Conservation (phyloP, 1,284 basidiomycete species). For the Tremellales sp. region DNA sequence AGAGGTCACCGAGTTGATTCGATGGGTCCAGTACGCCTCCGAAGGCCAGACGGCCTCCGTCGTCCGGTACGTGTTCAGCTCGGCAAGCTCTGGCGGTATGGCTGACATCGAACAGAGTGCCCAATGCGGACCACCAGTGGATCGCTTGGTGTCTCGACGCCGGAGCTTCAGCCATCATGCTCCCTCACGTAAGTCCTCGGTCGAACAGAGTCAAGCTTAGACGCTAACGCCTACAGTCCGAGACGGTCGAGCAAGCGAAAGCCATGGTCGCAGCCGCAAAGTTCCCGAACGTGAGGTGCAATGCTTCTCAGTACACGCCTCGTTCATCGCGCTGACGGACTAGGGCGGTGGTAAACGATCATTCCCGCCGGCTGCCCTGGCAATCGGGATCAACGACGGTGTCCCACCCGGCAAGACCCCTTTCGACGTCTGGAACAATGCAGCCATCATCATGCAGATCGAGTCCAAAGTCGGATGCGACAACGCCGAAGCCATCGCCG, state of each 20-base stretch:
- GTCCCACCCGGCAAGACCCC: constrained; percentile 11
- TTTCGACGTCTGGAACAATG: constrained; percentile 18
- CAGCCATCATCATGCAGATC: constrained; percentile 26
- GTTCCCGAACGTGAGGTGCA: constrained; percentile 15
- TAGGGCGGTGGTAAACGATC: constrained; percentile 11
- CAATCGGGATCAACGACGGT: constrained; percentile 14
- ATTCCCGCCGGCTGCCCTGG: constrained; percentile 11
- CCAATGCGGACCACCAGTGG: constrained; percentile 18
- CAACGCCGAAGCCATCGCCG: constrained; percentile 22
- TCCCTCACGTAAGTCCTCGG: constrained; percentile 22
- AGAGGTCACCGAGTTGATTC: constrained; percentile 20
- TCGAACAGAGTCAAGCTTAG: background rate
- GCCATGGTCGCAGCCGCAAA: constrained; percentile 12
- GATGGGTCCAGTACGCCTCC: constrained; percentile 13
- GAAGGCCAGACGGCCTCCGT: constrained; percentile 19
- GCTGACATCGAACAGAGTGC: constrained; percentile 8
- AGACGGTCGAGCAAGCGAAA: constrained; percentile 22
- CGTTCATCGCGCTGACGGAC: background rate
- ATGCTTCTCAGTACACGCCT: background rate
- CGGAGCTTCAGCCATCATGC: constrained; percentile 23
- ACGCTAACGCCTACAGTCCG: too few relatives aligned
- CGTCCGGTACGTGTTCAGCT: constrained; percentile 9
- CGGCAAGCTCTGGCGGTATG: too few relatives aligned
- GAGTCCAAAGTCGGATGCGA: constrained; percentile 19
- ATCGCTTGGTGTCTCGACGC: constrained; percentile 26